Evolutionary conservation across 2,329 filamentous ascomycete species (phyloP), one percentile per base, ranked within the genome.

Genomic region (Colletotrichum karsti): DNA sequence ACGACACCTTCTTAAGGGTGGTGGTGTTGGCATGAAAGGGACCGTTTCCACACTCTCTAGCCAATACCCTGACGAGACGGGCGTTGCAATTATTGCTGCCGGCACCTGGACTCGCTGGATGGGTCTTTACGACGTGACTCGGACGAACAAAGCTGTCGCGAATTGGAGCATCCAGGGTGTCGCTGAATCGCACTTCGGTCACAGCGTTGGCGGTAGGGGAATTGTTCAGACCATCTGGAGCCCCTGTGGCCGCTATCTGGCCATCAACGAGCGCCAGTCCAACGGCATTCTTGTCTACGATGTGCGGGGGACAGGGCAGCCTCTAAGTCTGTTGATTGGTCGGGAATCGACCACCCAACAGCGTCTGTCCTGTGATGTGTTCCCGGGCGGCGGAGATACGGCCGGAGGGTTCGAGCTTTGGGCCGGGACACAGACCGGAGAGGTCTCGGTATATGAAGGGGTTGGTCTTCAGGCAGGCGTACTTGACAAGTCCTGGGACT

Each of bases 21-120:
- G 85, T 63, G 88, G 88, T 39, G 84, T 91, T 7, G 89, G 89
- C 48, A 90, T 91, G 85, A 88, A 88, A 63, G 89, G 90, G 5
- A 86, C 84, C 24, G 83, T 91, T 0, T 87, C 89, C 1, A 82
- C 88, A 0, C 78, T 91, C 0, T 80, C 84, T n/a, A 76, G 82
- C 3, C 86, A 86, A 60, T 80, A 80, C 0, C 69, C 75, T 0
- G 76, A 78, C 39, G 74, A 74, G 20, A 73, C 76, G 26, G 76
- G 74, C 3, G 71, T 73, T 7, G 75, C 77, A 30, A 76, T 91
- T 28, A 70, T 91, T 35, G 89, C 88, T 0, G 89, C 89, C 1
- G 90, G 89, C 8, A 91, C 89, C 0, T 89, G 89, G 86, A 90
- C 87, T 1, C 82, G 89, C 1, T 89, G 86, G 82, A 77, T 91